Conservation (phyloP, 2,329 filamentous ascomycete species). For the Stagonosporopsis tanaceti region DNA sequence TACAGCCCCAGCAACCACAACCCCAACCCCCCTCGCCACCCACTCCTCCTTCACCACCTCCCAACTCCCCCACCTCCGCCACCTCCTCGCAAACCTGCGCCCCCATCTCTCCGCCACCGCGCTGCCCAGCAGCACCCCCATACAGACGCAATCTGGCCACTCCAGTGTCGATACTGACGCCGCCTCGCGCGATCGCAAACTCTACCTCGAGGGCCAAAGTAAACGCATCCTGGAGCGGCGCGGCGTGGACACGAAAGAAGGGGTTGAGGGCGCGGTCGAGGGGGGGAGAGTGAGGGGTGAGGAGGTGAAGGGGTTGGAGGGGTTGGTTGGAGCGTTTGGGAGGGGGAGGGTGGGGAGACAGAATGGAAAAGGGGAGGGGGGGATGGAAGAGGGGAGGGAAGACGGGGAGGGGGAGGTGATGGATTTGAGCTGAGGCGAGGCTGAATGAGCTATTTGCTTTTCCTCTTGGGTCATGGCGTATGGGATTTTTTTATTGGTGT, state of each 20-base stretch:
- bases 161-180: conserved; percentile 26
- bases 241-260: conserved; percentile 65
- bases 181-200: conserved; percentile 71
- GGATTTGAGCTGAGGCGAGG: conserved; percentile 29
- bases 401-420: conserved; percentile 31
- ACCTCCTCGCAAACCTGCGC: conserved; percentile 72
- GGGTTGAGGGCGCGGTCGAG: conserved; percentile 43
- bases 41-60: conserved; percentile 81
- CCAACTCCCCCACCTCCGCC: conserved; percentile 80
- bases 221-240: conserved; percentile 77
- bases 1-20: no score
- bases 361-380: neutral
- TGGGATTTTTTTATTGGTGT: no score
- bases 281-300: conserved; percentile 34
- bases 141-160: no score
- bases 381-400: neutral
- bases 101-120: conserved; percentile 64
- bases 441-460: neutral
- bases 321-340: conserved; percentile 28
- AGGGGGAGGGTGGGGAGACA: conserved; percentile 2
- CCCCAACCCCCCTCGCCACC: conserved; percentile 64
- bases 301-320: conserved; percentile 44
- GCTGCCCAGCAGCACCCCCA: conserved; percentile 22
- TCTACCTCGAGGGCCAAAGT: conserved; percentile 85
- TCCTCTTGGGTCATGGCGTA: no score